These are phyloP conservation scores for Rehmannia glutinosa DNA, from an alignment of 257 asterid species.

Conservation along the genomic window DNA sequence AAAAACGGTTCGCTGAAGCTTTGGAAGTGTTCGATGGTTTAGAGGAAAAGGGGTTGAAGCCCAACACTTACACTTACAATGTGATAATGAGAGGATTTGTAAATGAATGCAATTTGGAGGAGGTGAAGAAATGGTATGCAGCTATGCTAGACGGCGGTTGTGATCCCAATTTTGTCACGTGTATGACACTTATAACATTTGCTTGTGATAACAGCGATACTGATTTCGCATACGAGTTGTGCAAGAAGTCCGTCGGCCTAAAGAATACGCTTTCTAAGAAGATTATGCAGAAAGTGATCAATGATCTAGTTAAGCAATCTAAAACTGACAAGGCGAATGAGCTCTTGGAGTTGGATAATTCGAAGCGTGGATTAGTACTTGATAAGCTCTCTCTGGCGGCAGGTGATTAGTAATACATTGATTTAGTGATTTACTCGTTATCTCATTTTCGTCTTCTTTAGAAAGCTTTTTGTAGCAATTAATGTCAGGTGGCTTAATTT, in stretches of 20 bases:
- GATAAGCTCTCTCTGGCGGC: background rate
- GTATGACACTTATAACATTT: conserved; percentile 23
- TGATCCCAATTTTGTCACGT: conserved; percentile 29
- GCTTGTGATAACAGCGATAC: conserved; percentile 30
- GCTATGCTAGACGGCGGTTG: conserved; percentile 25
- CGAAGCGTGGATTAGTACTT: background rate
- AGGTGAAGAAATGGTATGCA: conserved; percentile 37
- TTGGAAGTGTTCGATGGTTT: conserved; percentile 29
- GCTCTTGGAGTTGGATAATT: conserved; percentile 22
- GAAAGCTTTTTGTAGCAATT: background rate
- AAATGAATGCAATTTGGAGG: conserved; percentile 28
- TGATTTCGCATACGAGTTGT: conserved; percentile 39
- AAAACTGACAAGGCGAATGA: conserved; percentile 29
- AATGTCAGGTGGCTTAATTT: background rate
- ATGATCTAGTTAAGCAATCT: conserved; percentile 29
- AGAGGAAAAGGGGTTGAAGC: conserved; percentile 30
- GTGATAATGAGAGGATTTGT: conserved; percentile 36
- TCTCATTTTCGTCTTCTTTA: background rate
- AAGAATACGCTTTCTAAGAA: conserved; percentile 9
- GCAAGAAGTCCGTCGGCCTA: conserved; percentile 22
- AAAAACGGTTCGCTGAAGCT: conserved; percentile 32
- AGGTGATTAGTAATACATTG: background rate
- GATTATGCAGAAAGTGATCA: conserved; percentile 23
- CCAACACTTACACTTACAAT: conserved; percentile 35
- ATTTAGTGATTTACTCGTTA: too few species aligned